These are phyloP conservation scores for Ophiostoma ulmi DNA, from an alignment of 2,329 filamentous ascomycete genomes.

Conservation along the genomic window DNA sequence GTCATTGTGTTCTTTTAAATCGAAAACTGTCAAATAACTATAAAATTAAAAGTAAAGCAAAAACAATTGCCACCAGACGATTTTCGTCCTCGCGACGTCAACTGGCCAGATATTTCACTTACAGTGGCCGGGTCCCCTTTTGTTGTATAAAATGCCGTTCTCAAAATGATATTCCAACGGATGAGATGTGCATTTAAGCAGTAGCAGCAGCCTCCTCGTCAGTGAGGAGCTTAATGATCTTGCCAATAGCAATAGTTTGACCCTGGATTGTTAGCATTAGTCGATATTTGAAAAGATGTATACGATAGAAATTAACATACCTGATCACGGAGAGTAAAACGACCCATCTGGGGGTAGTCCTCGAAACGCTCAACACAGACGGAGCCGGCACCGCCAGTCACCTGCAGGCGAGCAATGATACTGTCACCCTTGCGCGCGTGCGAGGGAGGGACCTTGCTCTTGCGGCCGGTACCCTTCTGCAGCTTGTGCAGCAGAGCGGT, in stretches of 20 bases:
- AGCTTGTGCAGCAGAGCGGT: conserved; percentile 82
- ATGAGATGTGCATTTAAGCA: conserved; percentile 26
- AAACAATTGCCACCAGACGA: neutral
- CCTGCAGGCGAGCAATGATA: conserved; percentile 87
- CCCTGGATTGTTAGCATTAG: conserved; percentile 51
- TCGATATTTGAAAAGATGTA: neutral
- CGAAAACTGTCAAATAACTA: neutral
- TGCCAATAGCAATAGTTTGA: conserved; percentile 98
- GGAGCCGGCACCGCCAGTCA: conserved; percentile 76
- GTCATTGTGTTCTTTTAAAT: neutral
- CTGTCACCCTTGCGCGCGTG: conserved; percentile 77
- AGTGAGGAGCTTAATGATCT: conserved; percentile 81
- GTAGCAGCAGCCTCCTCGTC: conserved; percentile 26
- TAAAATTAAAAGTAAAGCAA: neutral
- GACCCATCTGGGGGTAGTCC: conserved; percentile 89
- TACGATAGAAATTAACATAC: conserved; percentile 42
- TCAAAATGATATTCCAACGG: neutral
- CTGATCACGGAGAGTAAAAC: conserved; percentile 85
- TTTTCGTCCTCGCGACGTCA: neutral
- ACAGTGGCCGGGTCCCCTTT: neutral
- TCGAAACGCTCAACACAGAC: conserved; percentile 94
- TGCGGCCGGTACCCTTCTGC: conserved; percentile 87
- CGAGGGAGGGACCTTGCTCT: conserved; percentile 87
- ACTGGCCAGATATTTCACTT: neutral
- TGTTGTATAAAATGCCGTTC: neutral